Evolutionary conservation across 1,284 basidiomycete genomes (phyloP).

Genomic region (Tremellales sp.): DNA sequence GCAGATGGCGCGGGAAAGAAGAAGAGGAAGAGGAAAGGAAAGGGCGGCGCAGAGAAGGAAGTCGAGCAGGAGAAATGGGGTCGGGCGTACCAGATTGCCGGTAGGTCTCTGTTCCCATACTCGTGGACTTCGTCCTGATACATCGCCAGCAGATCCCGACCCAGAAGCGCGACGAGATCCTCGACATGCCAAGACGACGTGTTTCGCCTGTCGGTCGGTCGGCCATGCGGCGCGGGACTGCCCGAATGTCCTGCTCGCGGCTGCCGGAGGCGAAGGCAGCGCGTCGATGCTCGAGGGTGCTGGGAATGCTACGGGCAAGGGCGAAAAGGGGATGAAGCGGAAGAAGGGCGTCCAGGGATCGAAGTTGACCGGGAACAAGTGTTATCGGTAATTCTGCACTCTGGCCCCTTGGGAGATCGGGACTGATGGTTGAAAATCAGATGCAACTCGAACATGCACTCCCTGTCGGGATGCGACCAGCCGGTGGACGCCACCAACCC

Average conservation of each 20-base stretch:
- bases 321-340: constrained; percentile 33
- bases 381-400: constrained; percentile 64
- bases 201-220: constrained; percentile 80
- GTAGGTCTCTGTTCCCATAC: constrained; percentile 26
- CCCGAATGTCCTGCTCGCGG: constrained; percentile 54
- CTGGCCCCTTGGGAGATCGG: neutral
- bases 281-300: constrained; percentile 27
- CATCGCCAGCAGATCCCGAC: constrained; percentile 56
- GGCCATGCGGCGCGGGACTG: constrained; percentile 85
- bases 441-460: constrained; percentile 77
- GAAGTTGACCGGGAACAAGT: constrained; percentile 60
- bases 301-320: constrained; percentile 11
- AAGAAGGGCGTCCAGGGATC: constrained; percentile 40
- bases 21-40: constrained; percentile 13
- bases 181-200: constrained; percentile 61
- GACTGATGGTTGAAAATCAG: constrained; percentile 49
- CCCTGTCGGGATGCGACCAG: constrained; percentile 69
- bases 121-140: constrained; percentile 10
- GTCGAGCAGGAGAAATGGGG: constrained; percentile 26
- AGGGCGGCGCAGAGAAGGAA: constrained; percentile 10
- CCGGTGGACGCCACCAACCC: constrained; percentile 62
- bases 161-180: constrained; percentile 65
- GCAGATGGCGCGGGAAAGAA: constrained; percentile 16
- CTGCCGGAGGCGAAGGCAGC: constrained; percentile 24
- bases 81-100: constrained; percentile 39